phyloP scores from a whole-genome alignment of 2,329 filamentous ascomycete genomes.

The Orbilia brochopaga region DNA sequence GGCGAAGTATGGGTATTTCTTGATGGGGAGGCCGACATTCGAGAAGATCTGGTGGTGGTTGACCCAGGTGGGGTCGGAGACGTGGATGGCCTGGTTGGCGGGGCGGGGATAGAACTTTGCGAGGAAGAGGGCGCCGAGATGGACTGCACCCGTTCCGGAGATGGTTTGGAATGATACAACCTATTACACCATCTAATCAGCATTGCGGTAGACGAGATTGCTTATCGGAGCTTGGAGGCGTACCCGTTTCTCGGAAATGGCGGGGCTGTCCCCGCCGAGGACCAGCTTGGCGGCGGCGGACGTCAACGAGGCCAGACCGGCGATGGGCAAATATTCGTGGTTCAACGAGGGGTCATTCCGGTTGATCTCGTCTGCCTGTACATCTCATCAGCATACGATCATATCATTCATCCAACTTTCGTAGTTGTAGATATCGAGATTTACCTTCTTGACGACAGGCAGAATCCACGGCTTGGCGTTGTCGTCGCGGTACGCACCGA shows the following conservation, averaged over 20 bases:
- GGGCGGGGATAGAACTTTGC: conserved; percentile 85
- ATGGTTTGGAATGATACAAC: conserved; percentile 96
- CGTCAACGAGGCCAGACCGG: conserved; percentile 91
- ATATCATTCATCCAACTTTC: conserved; percentile 60
- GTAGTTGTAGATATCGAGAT: background rate
- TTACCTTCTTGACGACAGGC: conserved; percentile 72
- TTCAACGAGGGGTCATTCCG: conserved; percentile 68
- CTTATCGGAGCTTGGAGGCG: background rate
- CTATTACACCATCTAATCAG: conserved; percentile 59
- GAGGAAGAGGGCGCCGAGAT: conserved; percentile 93
- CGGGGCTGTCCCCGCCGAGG: conserved; percentile 80
- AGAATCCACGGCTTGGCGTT: conserved; percentile 97
- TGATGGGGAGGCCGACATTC: conserved; percentile 86
- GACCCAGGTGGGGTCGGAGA: conserved; percentile 94
- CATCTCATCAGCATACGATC: conserved; percentile 68
- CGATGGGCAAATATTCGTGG: conserved; percentile 99
- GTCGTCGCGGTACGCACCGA: conserved; percentile 98
- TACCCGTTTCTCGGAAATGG: conserved; percentile 67
- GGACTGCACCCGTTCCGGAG: conserved; percentile 93
- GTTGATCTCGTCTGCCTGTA: conserved; percentile 72
- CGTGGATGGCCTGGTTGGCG: conserved; percentile 83
- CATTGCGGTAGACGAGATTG: background rate
- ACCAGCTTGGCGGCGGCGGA: conserved; percentile 88
- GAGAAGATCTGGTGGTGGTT: conserved; percentile 97
- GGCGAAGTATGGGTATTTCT: conserved; percentile 99